These are phyloP conservation scores for Xylariomycetidae sp. DNA, from an alignment of 2,329 filamentous ascomycete genomes.

Conservation along the genomic window DNA sequence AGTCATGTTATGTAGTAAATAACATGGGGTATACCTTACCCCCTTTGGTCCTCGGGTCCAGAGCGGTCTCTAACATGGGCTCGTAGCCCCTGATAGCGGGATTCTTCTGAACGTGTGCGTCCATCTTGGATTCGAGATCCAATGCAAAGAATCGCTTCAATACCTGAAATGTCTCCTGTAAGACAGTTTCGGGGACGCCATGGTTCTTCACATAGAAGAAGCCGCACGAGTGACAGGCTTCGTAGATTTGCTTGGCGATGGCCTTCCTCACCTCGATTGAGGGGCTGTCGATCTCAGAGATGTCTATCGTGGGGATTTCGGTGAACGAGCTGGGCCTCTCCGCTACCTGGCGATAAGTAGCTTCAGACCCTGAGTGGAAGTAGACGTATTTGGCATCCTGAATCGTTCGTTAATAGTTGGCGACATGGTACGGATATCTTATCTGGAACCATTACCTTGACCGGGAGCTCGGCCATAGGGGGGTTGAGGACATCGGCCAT, in stretches of 20 bases:
- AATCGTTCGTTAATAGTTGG: too few relatives aligned
- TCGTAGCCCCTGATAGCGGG: constrained; percentile 29
- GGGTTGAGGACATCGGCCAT: too few relatives aligned
- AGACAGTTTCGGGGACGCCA: constrained; percentile 19
- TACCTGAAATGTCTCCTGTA: constrained; percentile 16
- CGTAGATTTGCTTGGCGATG: constrained; percentile 19
- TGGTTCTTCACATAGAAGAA: constrained; percentile 29
- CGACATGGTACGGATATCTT: too few relatives aligned
- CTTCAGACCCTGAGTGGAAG: constrained; percentile 26
- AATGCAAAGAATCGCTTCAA: constrained; percentile 26
- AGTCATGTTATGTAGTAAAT: too few relatives aligned
- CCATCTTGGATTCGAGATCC: constrained; percentile 26
- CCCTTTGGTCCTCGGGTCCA: constrained; percentile 25
- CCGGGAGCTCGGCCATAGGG: too few relatives aligned
- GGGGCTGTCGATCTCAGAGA: constrained; percentile 18
- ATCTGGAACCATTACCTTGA: too few relatives aligned
- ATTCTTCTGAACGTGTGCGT: constrained; percentile 31
- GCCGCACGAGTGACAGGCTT: constrained; percentile 21
- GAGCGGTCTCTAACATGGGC: constrained; percentile 26
- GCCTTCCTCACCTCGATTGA: constrained; percentile 13
- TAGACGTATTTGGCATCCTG: constrained; percentile 23
- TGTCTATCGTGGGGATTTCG: constrained; percentile 28
- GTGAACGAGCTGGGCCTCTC: constrained; percentile 22
- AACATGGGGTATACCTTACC: too few relatives aligned
- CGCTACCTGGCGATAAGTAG: constrained; percentile 24